These are phyloP conservation scores for Magnaporthiopsis rhizophila DNA, from an alignment of 2,329 filamentous ascomycete species.

Conservation along the genomic window DNA sequence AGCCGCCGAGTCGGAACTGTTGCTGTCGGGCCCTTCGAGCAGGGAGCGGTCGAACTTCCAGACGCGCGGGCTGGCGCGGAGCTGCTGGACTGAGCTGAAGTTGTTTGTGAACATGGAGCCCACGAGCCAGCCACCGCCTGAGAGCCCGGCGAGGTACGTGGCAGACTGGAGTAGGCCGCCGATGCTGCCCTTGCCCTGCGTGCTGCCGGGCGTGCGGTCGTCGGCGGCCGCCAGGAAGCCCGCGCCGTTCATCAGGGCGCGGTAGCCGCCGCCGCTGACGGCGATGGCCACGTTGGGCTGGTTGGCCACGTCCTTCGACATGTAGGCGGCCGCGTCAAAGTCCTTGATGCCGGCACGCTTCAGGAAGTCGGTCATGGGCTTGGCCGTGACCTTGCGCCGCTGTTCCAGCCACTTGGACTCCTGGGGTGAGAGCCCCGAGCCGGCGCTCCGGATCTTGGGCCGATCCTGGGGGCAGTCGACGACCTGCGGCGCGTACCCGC, in stretches of 20 bases:
- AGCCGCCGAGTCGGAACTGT: slow-evolving; percentile 6
- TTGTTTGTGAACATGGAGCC: slow-evolving; percentile 81
- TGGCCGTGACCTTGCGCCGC: slow-evolving; percentile 64
- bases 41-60: slow-evolving; percentile 28
- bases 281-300: slow-evolving; percentile 62
- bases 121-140: slow-evolving; percentile 77
- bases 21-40: slow-evolving; percentile 21
- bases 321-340: slow-evolving; percentile 69
- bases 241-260: slow-evolving; percentile 76
- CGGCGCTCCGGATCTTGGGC: slow-evolving; percentile 60
- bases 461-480: slow-evolving; percentile 63
- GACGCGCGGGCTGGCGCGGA: slow-evolving; percentile 37
- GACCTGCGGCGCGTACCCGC: slow-evolving; percentile 63
- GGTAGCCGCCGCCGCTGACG: slow-evolving; percentile 76
- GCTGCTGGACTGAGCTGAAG: slow-evolving; percentile 58
- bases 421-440: slow-evolving; percentile 48
- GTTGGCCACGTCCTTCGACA: slow-evolving; percentile 54
- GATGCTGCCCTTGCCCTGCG: slow-evolving; percentile 52
- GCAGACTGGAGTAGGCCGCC: slow-evolving; percentile 74
- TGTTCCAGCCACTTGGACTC: slow-evolving; percentile 68
- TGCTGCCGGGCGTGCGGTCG: slow-evolving; percentile 56
- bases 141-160: slow-evolving; percentile 75
- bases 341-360: slow-evolving; percentile 62
- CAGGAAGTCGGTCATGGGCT: slow-evolving; percentile 69
- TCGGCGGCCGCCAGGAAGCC: slow-evolving; percentile 77